These are phyloP conservation scores for Nicotiana tomentosiformis DNA, from an alignment of 257 asterid genomes.

Conservation along the genomic window DNA sequence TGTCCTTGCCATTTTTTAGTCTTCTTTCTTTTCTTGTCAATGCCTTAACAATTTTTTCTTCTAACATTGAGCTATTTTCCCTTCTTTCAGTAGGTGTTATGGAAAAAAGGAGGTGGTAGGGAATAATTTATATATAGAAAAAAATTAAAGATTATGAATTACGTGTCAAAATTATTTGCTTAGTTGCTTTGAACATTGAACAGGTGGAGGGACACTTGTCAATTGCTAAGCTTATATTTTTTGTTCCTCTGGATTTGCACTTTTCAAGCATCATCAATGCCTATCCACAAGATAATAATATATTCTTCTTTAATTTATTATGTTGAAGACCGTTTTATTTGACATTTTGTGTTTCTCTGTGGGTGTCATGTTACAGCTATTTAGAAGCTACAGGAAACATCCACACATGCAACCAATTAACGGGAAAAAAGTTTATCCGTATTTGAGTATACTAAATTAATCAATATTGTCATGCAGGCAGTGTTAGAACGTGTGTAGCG, in stretches of 20 bases:
- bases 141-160: neutral
- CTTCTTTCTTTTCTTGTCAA: neutral
- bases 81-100: neutral
- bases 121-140: neutral
- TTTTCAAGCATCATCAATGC: neutral
- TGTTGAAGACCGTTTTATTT: neutral
- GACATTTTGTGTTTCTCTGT: neutral
- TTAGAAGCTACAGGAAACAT: neutral
- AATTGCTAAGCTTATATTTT: neutral
- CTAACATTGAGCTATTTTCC: neutral
- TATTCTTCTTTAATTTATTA: neutral
- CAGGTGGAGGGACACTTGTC: conserved; percentile 35
- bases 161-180: conserved; percentile 20
- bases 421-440: neutral
- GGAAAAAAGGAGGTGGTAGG: neutral
- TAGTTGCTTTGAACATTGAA: neutral
- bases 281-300: neutral
- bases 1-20: conserved; percentile 52
- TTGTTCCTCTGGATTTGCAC: neutral
- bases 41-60: neutral
- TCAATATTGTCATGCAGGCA: too few species aligned
- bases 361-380: neutral
- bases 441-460: too few species aligned
- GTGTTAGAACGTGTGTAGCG: too few species aligned
- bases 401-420: neutral